These are phyloP conservation scores for Solanum pennellii DNA, from an alignment of 257 asterid genomes.

Conservation along the genomic window DNA sequence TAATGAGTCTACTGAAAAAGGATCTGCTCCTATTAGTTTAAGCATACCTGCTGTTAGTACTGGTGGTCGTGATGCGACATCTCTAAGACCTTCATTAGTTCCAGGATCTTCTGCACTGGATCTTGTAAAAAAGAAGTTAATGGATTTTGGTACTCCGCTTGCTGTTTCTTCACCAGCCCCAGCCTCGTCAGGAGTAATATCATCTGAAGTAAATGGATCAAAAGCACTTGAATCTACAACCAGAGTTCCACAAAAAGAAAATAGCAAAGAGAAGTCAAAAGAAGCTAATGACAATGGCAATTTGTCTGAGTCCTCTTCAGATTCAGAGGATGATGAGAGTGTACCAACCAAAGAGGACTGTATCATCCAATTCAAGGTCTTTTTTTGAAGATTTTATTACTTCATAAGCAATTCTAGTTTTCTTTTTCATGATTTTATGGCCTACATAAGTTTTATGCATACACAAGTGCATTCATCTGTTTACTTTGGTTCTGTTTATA, in stretches of 20 bases:
- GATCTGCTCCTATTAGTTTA: slow-evolving; percentile 49
- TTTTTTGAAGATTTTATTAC: not conserved
- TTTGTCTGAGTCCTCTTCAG: slow-evolving; percentile 74
- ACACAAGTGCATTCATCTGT: not conserved
- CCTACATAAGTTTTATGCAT: not conserved
- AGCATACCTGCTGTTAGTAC: slow-evolving; percentile 87
- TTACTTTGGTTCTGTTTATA: not conserved
- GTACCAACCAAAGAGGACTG: slow-evolving; percentile 89
- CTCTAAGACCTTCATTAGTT: slow-evolving; percentile 43
- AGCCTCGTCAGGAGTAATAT: slow-evolving; percentile 31
- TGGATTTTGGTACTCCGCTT: slow-evolving; percentile 65
- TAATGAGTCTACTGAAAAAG: slow-evolving; percentile 44
- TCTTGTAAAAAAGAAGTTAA: slow-evolving; percentile 95
- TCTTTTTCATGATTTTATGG: not conserved
- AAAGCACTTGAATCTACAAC: slow-evolving; percentile 32
- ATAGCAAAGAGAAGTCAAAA: slow-evolving; percentile 52
- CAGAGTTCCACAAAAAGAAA: slow-evolving; percentile 48
- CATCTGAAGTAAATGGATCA: slow-evolving; percentile 59
- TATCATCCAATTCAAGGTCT: slow-evolving; percentile 78
- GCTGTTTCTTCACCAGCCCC: slow-evolving; percentile 51
- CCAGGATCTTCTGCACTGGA: slow-evolving; percentile 77
- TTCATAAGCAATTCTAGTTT: not conserved
- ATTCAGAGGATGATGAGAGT: slow-evolving; percentile 80
- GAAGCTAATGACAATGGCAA: slow-evolving; percentile 61
- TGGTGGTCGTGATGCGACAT: slow-evolving; percentile 92